Base-by-base conservation (phyloP, 2,329 filamentous ascomycete species). In the Thielaviopsis euricoi region DNA sequence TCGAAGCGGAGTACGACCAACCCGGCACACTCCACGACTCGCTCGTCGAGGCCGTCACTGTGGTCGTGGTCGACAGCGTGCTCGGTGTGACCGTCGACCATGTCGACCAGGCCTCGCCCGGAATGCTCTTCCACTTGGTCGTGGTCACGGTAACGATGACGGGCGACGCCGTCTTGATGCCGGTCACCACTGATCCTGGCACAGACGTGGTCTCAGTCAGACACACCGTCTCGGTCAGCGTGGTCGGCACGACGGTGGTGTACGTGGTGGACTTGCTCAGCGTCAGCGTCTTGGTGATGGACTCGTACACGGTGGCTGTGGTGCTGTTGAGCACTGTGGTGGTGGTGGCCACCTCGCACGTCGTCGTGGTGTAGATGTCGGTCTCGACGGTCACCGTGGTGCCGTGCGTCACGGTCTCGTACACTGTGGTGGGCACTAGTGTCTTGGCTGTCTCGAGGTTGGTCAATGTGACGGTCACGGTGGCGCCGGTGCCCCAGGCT, bases 351-450 rank as follows among this genome's bases (percentile, higher is more conserved):
- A 57, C 55, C 3, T 50, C 19, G 55, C 23, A 55, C 4, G 58
- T 57, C 7, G 51, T 51, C 6, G 58, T 60, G 13, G 55, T 51
- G 55, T 51, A 57, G 25, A 60, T 51, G 26, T 60, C 51, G 17
- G 58, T 55, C 12, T 23, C 49, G 26, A 54, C 33, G 10, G 55
- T 55, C 25, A 57, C n/a, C 12, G 58, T 60, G 10, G 58, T 60
- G 13, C 55, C 52, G 21, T 51, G 51, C 23, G 54, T 57, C 17
- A 46, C 19, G 29, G 56, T 57, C 37, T 43, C 29, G 23, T 46
- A 43, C 1, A 57, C 52, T 1, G 58, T 60, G 13, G 55, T 55
- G 1, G 52, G 55, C 12, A 60, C 52, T 10, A 17, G 3, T 3
- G 51, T 51, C 21, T 26, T 55, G 3, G 52, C 43, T 6, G 51